phyloP scores from a whole-genome alignment of 345 rosid species.

The Hibiscus tridactylites region DNA sequence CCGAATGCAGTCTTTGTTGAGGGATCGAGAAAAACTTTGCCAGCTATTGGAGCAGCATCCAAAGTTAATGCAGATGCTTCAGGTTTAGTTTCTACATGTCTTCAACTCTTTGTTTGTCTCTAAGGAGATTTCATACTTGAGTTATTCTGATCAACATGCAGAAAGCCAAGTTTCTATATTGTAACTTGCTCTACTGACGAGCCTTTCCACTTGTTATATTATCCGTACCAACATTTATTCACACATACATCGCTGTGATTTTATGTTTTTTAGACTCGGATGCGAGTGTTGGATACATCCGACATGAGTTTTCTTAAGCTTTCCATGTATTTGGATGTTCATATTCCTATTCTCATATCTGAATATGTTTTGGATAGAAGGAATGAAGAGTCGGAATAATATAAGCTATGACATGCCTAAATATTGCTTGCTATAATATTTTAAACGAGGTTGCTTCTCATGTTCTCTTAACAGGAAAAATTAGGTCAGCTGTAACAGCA shows the following conservation, averaged over 20 bases:
- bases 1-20: slow-evolving; percentile 65
- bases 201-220: background rate
- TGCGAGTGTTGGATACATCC: background rate
- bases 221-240: background rate
- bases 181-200: background rate
- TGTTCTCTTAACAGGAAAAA: slow-evolving; percentile 53
- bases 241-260: background rate
- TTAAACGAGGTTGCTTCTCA: slow-evolving; percentile 12
- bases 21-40: slow-evolving; percentile 89
- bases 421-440: background rate
- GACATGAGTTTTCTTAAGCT: background rate
- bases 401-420: background rate
- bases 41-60: slow-evolving; percentile 97
- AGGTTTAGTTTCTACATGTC: slow-evolving; percentile 29
- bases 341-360: background rate
- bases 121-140: background rate
- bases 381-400: background rate
- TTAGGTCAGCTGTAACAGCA: slow-evolving; percentile 57
- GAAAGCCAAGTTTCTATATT: background rate
- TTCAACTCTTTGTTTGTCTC: background rate
- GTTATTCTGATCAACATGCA: background rate
- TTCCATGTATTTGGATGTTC: background rate
- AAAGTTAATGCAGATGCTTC: slow-evolving; percentile 95
- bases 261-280: background rate
- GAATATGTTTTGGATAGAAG: background rate